These are phyloP conservation scores for Penicillium robsamsonii DNA, from an alignment of 495 filamentous ascomycete species.

Conservation along the genomic window DNA sequence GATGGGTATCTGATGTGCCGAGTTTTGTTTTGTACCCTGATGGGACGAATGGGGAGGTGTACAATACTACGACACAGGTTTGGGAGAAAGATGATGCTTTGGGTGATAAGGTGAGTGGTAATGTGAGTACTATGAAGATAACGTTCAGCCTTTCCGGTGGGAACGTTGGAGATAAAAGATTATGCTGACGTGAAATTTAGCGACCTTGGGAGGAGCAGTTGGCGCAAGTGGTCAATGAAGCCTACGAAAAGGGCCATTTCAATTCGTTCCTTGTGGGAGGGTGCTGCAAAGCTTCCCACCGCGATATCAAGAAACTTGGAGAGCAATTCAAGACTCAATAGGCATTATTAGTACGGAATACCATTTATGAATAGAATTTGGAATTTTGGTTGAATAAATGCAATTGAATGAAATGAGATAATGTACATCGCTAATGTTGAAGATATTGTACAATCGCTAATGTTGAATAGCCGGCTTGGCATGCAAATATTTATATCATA, in stretches of 20 bases:
- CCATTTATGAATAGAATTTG: background rate
- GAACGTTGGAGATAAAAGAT: background rate
- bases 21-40: slow-evolving; percentile 65
- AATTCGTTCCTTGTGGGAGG: slow-evolving; percentile 55
- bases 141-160: background rate
- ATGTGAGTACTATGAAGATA: slow-evolving; percentile 18
- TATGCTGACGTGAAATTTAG: slow-evolving; percentile 21
- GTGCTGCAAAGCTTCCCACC: slow-evolving; percentile 57
- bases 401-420: background rate
- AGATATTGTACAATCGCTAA: slow-evolving; percentile 1
- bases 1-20: slow-evolving; percentile 37
- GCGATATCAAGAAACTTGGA: slow-evolving; percentile 48
- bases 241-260: slow-evolving; percentile 47
- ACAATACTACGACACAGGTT: slow-evolving; percentile 57
- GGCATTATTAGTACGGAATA: background rate
- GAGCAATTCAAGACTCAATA: slow-evolving; percentile 23
- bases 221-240: slow-evolving; percentile 32
- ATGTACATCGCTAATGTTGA: slow-evolving; percentile 8
- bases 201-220: slow-evolving; percentile 51
- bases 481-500: slow-evolving; percentile 22
- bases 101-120: slow-evolving; percentile 12
- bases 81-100: slow-evolving; percentile 47
- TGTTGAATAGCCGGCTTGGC: slow-evolving; percentile 12
- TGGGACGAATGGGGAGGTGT: slow-evolving; percentile 63
- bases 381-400: background rate